phyloP scores from a whole-genome alignment of 768 basidiomycete species.

The Trametes cinnabarina region DNA sequence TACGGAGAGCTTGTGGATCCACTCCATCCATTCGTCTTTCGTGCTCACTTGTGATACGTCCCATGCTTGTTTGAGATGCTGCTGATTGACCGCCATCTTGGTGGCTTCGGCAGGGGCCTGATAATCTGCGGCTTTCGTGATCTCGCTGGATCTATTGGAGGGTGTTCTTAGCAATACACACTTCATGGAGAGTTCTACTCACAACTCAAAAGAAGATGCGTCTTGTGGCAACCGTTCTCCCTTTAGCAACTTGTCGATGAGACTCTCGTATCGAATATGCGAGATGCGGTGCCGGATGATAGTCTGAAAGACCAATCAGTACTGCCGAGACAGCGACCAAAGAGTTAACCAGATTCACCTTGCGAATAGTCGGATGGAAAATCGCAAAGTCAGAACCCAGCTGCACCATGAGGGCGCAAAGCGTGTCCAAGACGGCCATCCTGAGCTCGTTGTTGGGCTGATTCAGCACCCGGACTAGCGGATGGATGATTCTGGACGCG shows the following conservation, averaged over 20 bases:
- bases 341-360: conserved; percentile 45
- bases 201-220: conserved; percentile 11
- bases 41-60: conserved; percentile 76
- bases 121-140: conserved; percentile 62
- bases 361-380: conserved; percentile 95
- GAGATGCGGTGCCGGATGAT: conserved; percentile 72
- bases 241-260: conserved; percentile 85
- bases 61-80: conserved; percentile 96
- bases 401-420: conserved; percentile 90
- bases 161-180: too few species aligned
- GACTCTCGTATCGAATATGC: conserved; percentile 82
- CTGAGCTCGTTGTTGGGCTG: conserved; percentile 74
- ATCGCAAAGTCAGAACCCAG: conserved; percentile 96
- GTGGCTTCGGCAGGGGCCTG: conserved; percentile 78
- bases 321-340: background rate
- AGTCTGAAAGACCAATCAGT: conserved; percentile 45
- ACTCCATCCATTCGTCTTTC: conserved; percentile 89
- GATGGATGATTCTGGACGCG: conserved; percentile 95
- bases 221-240: conserved; percentile 93
- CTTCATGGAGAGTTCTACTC: too few species aligned
- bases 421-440: conserved; percentile 85
- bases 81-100: conserved; percentile 93
- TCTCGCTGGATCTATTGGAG: conserved; percentile 52
- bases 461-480: conserved; percentile 83
- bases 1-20: conserved; percentile 90